Evolutionary conservation across 768 basidiomycete species (phyloP).

Genomic region (Lentinula guzmanii): DNA sequence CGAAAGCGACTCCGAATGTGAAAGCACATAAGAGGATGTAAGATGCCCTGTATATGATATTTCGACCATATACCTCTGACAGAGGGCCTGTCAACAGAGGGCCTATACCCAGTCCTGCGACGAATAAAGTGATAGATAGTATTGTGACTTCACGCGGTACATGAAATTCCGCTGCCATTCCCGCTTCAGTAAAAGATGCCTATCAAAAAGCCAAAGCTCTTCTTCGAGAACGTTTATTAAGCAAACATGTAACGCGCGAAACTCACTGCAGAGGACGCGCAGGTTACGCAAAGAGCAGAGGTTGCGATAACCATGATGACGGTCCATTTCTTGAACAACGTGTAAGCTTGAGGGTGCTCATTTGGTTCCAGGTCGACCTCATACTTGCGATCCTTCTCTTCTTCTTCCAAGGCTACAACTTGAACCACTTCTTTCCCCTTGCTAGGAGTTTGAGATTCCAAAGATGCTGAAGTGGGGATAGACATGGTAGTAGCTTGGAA

Average conservation of each 20-base stretch:
- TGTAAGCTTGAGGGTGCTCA: slow-evolving; percentile 37
- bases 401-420: not conserved
- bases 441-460: not conserved
- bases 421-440: not conserved
- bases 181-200: slow-evolving; percentile 61
- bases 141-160: slow-evolving; percentile 43
- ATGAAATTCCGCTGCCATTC: slow-evolving; percentile 43
- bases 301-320: slow-evolving; percentile 38
- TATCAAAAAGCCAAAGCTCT: slow-evolving; percentile 12
- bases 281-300: slow-evolving; percentile 45
- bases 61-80: slow-evolving; percentile 60
- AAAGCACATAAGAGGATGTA: slow-evolving; percentile 57
- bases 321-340: slow-evolving; percentile 40
- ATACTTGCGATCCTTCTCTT: slow-evolving; percentile 4
- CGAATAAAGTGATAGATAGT: slow-evolving; percentile 50
- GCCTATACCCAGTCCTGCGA: slow-evolving; percentile 51
- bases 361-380: slow-evolving; percentile 28
- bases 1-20: slow-evolving; percentile 70
- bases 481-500: not conserved
- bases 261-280: slow-evolving; percentile 52
- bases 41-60: slow-evolving; percentile 54
- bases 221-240: not conserved
- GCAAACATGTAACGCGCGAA: not conserved
- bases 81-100: slow-evolving; percentile 51
- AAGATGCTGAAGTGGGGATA: not conserved